Evolutionary conservation across 805 yeast genomes (phyloP).

Genomic region (Dipodascus geniculatus): DNA sequence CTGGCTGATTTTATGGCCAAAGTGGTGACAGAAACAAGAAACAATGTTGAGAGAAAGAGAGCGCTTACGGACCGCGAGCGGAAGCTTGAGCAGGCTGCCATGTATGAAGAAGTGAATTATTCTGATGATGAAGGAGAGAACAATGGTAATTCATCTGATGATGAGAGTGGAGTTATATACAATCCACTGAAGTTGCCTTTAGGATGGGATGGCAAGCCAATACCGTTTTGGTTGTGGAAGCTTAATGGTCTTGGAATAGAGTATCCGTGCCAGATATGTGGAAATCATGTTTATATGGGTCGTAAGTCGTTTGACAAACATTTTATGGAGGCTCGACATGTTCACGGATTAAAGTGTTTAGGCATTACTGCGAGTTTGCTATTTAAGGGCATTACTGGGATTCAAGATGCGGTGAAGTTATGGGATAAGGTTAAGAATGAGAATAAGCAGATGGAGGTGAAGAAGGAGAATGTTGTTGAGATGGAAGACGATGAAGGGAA

Average conservation of each 20-base stretch:
- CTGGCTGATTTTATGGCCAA: constrained; percentile 30
- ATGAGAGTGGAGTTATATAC: constrained; percentile 21
- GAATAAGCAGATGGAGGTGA: constrained; percentile 28
- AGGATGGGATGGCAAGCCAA: constrained; percentile 84
- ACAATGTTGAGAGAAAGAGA: constrained; percentile 51
- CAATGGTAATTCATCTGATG: constrained; percentile 7
- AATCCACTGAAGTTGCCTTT: constrained; percentile 55
- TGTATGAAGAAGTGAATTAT: constrained; percentile 18
- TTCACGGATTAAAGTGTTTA: constrained; percentile 58
- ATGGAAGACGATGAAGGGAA: constrained; percentile 91
- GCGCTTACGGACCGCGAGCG: constrained; percentile 65
- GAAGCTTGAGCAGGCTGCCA: constrained; percentile 33
- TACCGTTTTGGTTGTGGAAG: constrained; percentile 89
- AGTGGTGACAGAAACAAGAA: constrained; percentile 38
- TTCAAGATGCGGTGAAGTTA: constrained; percentile 53
- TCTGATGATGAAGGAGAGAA: constrained; percentile 15
- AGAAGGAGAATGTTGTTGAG: constrained; percentile 50
- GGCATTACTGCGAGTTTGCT: constrained; percentile 49
- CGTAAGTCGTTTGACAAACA: constrained; percentile 61
- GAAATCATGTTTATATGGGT: constrained; percentile 62
- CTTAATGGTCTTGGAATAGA: constrained; percentile 70
- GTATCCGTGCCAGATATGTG: constrained; percentile 79
- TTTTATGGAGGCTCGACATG: constrained; percentile 60
- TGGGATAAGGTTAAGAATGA: constrained; percentile 37
- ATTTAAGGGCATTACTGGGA: constrained; percentile 53